Base-by-base conservation (phyloP, 371 early-diverging fungal species). In the Circinella minor region DNA sequence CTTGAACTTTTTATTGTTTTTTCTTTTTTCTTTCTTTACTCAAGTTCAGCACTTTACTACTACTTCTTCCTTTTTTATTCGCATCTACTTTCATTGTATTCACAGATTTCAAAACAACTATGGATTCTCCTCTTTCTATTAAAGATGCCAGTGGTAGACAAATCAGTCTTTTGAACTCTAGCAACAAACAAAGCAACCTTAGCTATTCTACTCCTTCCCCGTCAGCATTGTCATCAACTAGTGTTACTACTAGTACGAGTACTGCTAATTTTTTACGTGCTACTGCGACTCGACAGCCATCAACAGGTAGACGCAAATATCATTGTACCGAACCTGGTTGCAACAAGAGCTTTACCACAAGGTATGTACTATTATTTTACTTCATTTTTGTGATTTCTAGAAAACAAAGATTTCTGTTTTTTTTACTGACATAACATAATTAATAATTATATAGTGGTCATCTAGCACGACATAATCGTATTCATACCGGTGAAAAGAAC, bases 401-500 rank as follows among this genome's bases (percentile, higher is more conserved):
- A 43, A 43, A 43, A 43, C 6, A 43, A 3, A 43, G 43, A 43
- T 3, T 43, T 11, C 43, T 43, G 43, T 6, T 43, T 11, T 9
- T 55, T 57, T 71, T 66, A 64, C 57, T 36, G 18, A 66, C 68
- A 10, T 66, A 68, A 38, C 73, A 61, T 49, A 43, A 43, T 43
- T 43, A 43, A 43, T 63, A 48, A n/a, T 65, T 59, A 46, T 61
- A 54, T 72, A 92, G 93, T 80, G 92, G 92, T 0, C 92, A 96
- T 78, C 79, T 96, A 66, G 92, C 94, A 61, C 86, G 96, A 54
- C 96, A 96, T 78, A 87, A 92, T 75, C 83, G 94, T 57, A 94
- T 95, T 55, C 96, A 95, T 74, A 95, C 96, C 0, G 95, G 95
- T 37, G 95, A 95, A 77, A 94, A 92, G 77, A 95, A 95, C 55